phyloP scores from a whole-genome alignment of 441 rosid species.

The Populus hybrid region DNA sequence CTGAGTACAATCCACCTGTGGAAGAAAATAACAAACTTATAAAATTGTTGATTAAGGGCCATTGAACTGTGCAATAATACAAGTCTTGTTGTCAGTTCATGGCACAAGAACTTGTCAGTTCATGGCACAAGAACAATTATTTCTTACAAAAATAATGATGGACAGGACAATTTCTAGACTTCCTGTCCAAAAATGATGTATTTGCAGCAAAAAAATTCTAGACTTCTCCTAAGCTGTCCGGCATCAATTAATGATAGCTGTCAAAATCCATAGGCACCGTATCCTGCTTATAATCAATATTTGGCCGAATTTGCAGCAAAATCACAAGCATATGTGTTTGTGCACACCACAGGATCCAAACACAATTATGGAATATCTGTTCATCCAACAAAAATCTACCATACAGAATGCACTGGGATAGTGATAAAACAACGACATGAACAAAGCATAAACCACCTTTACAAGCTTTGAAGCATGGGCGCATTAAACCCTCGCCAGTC shows the following conservation, averaged over 20 bases:
- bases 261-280: too few relatives aligned
- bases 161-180: neutral
- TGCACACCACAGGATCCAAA: neutral
- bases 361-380: neutral
- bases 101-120: neutral
- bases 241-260: too few relatives aligned
- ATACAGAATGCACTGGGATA: neutral
- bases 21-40: constrained; percentile 21
- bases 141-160: neutral
- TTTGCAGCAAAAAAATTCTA: neutral
- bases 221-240: too few relatives aligned
- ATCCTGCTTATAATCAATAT: too few relatives aligned
- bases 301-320: neutral
- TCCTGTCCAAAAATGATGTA: neutral
- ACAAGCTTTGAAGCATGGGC: constrained; percentile 90
- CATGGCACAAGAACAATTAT: neutral
- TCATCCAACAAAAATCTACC: neutral
- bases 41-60: constrained; percentile 1
- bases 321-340: neutral
- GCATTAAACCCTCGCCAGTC: constrained; percentile 94
- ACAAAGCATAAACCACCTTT: constrained; percentile 53
- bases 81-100: neutral
- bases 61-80: neutral
- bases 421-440: constrained; percentile 3
- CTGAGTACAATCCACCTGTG: constrained; percentile 86